A percentile compares a stretch with the other conserved stretches of the same genome.
Evolutionary conservation across 192 early-diverging fungal species (phyloP).

Genomic region (Coemansia sp.): DNA sequence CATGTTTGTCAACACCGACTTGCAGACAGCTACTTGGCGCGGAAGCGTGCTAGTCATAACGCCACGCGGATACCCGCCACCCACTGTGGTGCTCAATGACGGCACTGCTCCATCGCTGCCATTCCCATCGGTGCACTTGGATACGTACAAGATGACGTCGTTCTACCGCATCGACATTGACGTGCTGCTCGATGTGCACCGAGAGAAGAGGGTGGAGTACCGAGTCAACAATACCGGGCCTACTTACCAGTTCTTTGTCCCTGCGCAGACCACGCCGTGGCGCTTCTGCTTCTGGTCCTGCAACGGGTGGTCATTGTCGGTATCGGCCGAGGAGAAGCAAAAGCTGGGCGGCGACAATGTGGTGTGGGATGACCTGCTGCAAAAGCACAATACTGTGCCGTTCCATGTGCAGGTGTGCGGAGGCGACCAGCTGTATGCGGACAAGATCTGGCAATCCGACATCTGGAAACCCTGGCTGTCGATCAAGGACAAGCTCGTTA

Average conservation of each 20-base stretch:
- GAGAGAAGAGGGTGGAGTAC: constrained; percentile 46
- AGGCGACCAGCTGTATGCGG: constrained; percentile 73
- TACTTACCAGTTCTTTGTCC: constrained; percentile 53
- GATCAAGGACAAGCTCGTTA: constrained; percentile 51
- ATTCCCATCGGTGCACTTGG: constrained; percentile 40
- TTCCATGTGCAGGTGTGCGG: constrained; percentile 73
- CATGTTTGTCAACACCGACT: constrained; percentile 57
- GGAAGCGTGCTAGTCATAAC: constrained; percentile 59
- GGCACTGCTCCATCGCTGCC: constrained; percentile 25
- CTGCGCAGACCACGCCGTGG: constrained; percentile 56
- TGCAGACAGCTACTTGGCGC: constrained; percentile 53
- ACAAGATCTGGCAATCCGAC: constrained; percentile 56
- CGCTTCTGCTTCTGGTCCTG: constrained; percentile 70
- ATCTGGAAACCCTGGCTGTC: constrained; percentile 63
- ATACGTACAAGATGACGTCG: constrained; percentile 59
- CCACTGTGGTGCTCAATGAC: constrained; percentile 45
- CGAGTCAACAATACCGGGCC: constrained; percentile 49
- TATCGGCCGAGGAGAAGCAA: constrained; percentile 38
- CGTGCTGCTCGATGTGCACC: constrained; percentile 48
- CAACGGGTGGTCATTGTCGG: constrained; percentile 67
- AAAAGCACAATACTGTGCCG: constrained; percentile 58
- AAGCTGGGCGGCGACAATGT: constrained; percentile 54
- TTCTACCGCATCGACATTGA: constrained; percentile 65
- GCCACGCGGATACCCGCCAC: constrained; percentile 23
- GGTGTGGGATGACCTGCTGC: constrained; percentile 68